Percentiles rank a stretch among this genome's conserved stretches.
Evolutionary conservation across 257 asterid species (phyloP).

Genomic region (Dorcoceras hygrometricum): DNA sequence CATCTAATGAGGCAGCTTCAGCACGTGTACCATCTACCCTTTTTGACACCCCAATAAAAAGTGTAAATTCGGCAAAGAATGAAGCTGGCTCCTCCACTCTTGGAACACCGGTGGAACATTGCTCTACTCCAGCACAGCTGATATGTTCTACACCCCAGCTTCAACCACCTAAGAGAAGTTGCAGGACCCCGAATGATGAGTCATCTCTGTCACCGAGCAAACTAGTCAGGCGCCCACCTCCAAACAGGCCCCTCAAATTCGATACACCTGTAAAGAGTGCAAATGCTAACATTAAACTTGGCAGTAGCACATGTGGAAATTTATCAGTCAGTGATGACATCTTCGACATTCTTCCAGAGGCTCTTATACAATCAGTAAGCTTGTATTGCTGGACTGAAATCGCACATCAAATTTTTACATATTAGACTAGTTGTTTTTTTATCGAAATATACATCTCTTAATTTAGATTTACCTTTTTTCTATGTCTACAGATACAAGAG

Average conservation of each 20-base stretch:
- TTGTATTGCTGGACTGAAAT: not conserved
- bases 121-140: constrained; percentile 55
- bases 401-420: not conserved
- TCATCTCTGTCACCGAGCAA: constrained; percentile 42
- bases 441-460: too few relatives aligned
- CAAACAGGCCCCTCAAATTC: constrained; percentile 62
- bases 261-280: constrained; percentile 66
- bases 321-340: constrained; percentile 37
- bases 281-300: constrained; percentile 28
- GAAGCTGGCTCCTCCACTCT: constrained; percentile 26
- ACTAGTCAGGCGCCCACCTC: constrained; percentile 61
- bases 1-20: constrained; percentile 18
- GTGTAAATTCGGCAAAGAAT: constrained; percentile 17
- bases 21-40: constrained; percentile 16
- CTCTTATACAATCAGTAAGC: constrained; percentile 68
- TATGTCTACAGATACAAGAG: constrained; percentile 55
- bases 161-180: constrained; percentile 58
- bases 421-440: too few relatives aligned
- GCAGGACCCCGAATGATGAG: constrained; percentile 67
- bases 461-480: not conserved
- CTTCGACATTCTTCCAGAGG: constrained; percentile 51
- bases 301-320: constrained; percentile 11
- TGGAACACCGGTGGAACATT: constrained; percentile 47
- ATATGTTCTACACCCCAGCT: constrained; percentile 65
- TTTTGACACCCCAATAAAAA: constrained; percentile 58